Percentiles rank a stretch among this genome's conserved stretches.
Conservation (phyloP, 495 filamentous ascomycete genomes). For the Penicillium odoratum region DNA sequence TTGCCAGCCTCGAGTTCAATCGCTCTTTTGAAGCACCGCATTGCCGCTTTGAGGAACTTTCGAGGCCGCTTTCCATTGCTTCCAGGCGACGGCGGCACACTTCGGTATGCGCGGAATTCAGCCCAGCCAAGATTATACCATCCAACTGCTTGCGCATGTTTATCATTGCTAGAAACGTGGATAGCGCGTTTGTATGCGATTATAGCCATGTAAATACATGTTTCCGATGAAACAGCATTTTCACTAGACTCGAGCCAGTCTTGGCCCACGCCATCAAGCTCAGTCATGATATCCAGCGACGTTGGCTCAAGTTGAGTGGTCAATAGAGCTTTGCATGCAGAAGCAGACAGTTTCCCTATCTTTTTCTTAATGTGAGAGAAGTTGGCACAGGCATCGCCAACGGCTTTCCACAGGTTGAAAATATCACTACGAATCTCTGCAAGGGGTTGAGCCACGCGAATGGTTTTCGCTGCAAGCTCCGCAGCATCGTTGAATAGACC, state of each 20-base stretch:
- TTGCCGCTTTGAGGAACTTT: conserved; percentile 74
- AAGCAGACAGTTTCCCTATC: conserved; percentile 55
- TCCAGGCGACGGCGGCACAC: conserved; percentile 47
- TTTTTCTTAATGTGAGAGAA: conserved; percentile 76
- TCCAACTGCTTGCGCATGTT: conserved; percentile 89
- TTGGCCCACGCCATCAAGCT: conserved; percentile 68
- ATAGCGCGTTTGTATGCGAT: conserved; percentile 87
- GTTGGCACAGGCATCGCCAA: conserved; percentile 84
- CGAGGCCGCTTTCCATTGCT: conserved; percentile 41
- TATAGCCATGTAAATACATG: conserved; percentile 66
- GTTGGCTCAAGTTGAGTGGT: conserved; percentile 47
- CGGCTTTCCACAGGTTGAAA: conserved; percentile 93
- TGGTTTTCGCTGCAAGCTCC: conserved; percentile 60
- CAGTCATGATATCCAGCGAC: conserved; percentile 61
- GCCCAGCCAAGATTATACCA: conserved; percentile 97
- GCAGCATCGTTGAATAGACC: conserved; percentile 82
- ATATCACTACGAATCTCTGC: conserved; percentile 57
- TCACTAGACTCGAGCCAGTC: conserved; percentile 49
- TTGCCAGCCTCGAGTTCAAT: conserved; percentile 96
- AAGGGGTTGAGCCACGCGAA: conserved; percentile 54
- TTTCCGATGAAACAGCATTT: conserved; percentile 34
- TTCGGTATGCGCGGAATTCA: conserved; percentile 77
- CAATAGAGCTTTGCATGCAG: conserved; percentile 57
- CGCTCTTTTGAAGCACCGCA: conserved; percentile 92
- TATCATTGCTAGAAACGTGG: conserved; percentile 66